A percentile compares a stretch with the other conserved stretches of the same genome.
Conservation (phyloP, 768 basidiomycete species). For the Boletus subparvulus region DNA sequence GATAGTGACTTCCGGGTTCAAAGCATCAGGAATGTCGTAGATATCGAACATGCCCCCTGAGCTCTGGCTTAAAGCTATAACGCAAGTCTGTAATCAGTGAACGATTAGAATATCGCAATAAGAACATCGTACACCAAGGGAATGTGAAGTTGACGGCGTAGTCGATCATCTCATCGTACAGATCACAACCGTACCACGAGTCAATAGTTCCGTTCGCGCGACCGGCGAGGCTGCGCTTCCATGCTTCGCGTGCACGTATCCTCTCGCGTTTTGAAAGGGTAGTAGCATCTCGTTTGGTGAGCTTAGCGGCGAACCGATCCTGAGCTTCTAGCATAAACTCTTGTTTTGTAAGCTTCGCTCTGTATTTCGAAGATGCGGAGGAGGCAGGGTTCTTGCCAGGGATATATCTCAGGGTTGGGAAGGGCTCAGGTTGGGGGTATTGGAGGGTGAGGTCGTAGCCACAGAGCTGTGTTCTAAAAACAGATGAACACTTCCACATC, state of each 20-base stretch:
- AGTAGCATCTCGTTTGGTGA: slow-evolving; percentile 22
- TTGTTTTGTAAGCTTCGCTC: slow-evolving; percentile 14
- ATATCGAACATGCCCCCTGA: slow-evolving; percentile 41
- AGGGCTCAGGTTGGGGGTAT: slow-evolving; percentile 59
- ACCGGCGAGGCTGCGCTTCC: slow-evolving; percentile 48
- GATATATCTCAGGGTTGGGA: slow-evolving; percentile 37
- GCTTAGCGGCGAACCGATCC: slow-evolving; percentile 19
- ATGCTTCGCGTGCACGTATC: slow-evolving; percentile 23
- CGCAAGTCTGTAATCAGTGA: neutral
- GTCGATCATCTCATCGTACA: slow-evolving; percentile 65
- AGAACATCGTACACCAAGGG: slow-evolving; percentile 48
- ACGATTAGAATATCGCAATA: neutral
- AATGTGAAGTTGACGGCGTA: slow-evolving; percentile 72
- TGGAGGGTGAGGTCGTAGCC: slow-evolving; percentile 65
- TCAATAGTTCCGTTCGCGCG: slow-evolving; percentile 57
- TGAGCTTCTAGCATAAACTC: slow-evolving; percentile 23
- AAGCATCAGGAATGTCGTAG: slow-evolving; percentile 57
- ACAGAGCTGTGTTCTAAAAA: slow-evolving; percentile 55
- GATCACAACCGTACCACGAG: slow-evolving; percentile 64
- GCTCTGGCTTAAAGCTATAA: slow-evolving; percentile 18
- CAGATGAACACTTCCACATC: neutral
- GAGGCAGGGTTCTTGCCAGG: slow-evolving; percentile 16
- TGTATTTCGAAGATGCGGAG: slow-evolving; percentile 15
- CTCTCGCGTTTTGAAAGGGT: slow-evolving; percentile 26
- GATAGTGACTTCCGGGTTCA: slow-evolving; percentile 45